phyloP scores from a whole-genome alignment of 495 filamentous ascomycete genomes.

The Articulospora tetracladia region DNA sequence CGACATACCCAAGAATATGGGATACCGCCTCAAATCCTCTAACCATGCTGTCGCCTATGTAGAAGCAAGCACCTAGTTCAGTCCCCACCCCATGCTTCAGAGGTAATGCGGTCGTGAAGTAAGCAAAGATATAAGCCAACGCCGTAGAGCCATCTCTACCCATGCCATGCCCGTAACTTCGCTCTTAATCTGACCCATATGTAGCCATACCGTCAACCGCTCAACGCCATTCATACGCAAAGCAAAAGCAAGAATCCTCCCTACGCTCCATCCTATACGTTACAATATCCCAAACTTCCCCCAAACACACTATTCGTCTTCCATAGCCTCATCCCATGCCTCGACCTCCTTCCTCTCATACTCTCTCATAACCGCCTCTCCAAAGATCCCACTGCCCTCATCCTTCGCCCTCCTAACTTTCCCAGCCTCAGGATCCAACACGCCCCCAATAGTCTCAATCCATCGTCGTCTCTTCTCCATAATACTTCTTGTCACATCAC shows the following conservation, averaged over 20 bases:
- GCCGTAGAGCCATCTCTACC: background rate
- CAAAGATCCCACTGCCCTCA: conserved; percentile 58
- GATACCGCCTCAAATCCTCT: too few species aligned
- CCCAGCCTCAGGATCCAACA: conserved; percentile 66
- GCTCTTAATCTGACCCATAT: background rate
- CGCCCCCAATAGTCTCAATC: conserved; percentile 80
- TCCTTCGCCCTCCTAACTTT: conserved; percentile 40
- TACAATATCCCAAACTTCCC: too few species aligned
- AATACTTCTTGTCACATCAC: conserved; percentile 79
- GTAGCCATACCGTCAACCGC: background rate
- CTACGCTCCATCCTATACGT: background rate
- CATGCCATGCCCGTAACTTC: background rate
- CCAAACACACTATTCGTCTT: conserved; percentile 52
- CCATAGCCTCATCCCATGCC: conserved; percentile 69
- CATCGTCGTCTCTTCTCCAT: conserved; percentile 87
- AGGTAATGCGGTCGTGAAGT: background rate
- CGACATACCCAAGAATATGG: too few species aligned
- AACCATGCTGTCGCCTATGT: too few species aligned
- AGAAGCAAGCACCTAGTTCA: too few species aligned
- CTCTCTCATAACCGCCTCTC: conserved; percentile 44
- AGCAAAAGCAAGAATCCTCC: background rate
- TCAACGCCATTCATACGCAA: background rate
- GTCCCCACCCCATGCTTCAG: too few species aligned
- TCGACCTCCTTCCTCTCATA: conserved; percentile 67
- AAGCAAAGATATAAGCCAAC: background rate